Percentiles rank a stretch among this genome's conserved stretches.
Conservation (phyloP, 2,329 filamentous ascomycete genomes). For the Talaromyces sp. region DNA sequence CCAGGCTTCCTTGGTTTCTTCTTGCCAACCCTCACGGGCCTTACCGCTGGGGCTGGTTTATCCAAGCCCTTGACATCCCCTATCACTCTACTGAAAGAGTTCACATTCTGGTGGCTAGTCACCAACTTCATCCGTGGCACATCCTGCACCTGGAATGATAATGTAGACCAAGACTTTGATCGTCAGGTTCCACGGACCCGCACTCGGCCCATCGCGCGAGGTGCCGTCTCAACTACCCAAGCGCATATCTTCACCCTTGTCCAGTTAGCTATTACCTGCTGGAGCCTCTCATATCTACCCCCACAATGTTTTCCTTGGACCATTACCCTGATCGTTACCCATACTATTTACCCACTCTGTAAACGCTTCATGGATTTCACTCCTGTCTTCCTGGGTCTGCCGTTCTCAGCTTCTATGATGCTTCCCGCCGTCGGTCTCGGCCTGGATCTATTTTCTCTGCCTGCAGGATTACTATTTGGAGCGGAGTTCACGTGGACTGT, state of each 20-base stretch:
- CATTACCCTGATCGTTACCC: slow-evolving; percentile 60
- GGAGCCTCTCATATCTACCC: slow-evolving; percentile 67
- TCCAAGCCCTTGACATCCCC: slow-evolving; percentile 56
- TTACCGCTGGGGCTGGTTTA: slow-evolving; percentile 67
- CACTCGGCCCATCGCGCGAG: slow-evolving; percentile 76
- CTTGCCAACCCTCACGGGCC: slow-evolving; percentile 83
- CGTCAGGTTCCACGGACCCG: slow-evolving; percentile 75
- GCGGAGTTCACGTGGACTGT: background rate
- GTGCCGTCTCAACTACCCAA: slow-evolving; percentile 72
- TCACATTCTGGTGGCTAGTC: slow-evolving; percentile 62
- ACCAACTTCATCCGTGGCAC: slow-evolving; percentile 79
- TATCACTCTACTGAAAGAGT: slow-evolving; percentile 67
- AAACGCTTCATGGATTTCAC: slow-evolving; percentile 88
- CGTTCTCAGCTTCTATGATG: background rate
- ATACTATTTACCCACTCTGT: slow-evolving; percentile 76
- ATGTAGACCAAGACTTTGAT: slow-evolving; percentile 87
- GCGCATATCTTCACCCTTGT: slow-evolving; percentile 73
- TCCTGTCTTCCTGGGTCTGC: slow-evolving; percentile 73
- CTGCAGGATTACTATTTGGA: background rate
- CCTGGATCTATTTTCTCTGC: background rate
- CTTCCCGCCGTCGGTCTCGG: background rate
- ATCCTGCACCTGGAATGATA: slow-evolving; percentile 86
- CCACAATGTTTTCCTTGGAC: slow-evolving; percentile 47
- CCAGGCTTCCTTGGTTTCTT: slow-evolving; percentile 85
- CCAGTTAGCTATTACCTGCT: slow-evolving; percentile 47